Conservation (phyloP, 768 basidiomycete species). For the Lactarius pseudohatsudake region DNA sequence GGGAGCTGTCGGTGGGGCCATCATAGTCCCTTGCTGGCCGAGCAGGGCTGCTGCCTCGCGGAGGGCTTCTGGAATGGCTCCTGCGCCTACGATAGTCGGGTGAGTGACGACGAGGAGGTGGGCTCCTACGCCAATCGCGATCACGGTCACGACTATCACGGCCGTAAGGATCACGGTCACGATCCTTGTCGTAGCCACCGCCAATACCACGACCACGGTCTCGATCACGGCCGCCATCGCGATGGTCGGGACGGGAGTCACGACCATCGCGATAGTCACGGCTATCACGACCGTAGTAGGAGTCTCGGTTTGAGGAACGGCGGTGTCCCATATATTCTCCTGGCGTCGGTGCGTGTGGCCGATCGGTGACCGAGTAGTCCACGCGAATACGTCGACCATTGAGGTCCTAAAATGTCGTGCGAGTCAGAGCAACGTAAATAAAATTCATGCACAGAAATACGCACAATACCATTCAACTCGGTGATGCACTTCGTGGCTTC, state of each 20-base stretch:
- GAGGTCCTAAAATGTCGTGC: constrained; percentile 59
- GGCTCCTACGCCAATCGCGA: constrained; percentile 74
- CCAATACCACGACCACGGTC: constrained; percentile 44
- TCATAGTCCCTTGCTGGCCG: constrained; percentile 45
- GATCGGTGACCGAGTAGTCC: constrained; percentile 92
- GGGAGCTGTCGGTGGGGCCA: constrained; percentile 47
- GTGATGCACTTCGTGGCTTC: constrained; percentile 87
- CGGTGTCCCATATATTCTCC: constrained; percentile 98
- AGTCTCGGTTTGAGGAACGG: constrained; percentile 50
- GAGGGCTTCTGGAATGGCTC: constrained; percentile 80
- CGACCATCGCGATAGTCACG: constrained; percentile 37
- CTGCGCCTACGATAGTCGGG: constrained; percentile 74
- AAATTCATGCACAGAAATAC: constrained; percentile 35
- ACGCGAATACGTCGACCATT: constrained; percentile 96
- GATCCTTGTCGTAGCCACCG: constrained; percentile 36
- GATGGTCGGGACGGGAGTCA: constrained; percentile 42
- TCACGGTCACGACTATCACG: constrained; percentile 51
- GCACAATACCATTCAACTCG: constrained; percentile 87
- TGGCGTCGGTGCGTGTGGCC: constrained; percentile 93
- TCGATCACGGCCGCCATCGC: constrained; percentile 39
- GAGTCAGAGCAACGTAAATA: not conserved
- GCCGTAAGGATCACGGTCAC: constrained; percentile 44
- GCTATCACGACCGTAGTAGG: constrained; percentile 33
- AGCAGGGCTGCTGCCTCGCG: constrained; percentile 61
- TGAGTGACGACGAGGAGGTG: constrained; percentile 65